These are phyloP conservation scores for Rhytidhysteron rufulum DNA, from an alignment of 2,329 filamentous ascomycete genomes.

Conservation along the genomic window DNA sequence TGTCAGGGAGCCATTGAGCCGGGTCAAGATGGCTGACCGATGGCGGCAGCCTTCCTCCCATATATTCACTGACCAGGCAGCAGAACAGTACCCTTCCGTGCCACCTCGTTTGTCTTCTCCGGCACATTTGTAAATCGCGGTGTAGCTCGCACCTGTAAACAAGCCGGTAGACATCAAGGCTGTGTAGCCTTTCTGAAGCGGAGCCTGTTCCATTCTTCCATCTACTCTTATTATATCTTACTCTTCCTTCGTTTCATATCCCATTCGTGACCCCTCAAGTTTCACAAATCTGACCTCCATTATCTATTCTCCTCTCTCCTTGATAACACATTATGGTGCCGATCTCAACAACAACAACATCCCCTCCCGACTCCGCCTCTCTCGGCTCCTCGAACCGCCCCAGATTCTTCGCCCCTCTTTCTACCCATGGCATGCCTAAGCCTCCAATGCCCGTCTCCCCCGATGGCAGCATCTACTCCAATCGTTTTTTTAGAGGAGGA, in stretches of 20 bases:
- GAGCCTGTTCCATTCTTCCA: too few relatives aligned
- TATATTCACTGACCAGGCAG: too few relatives aligned
- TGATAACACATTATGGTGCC: too few relatives aligned
- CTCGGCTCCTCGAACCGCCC: slow-evolving; percentile 8
- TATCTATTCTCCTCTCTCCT: too few relatives aligned
- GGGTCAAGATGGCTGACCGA: not conserved
- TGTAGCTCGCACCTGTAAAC: not conserved
- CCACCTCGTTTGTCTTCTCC: not conserved
- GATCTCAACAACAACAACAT: too few relatives aligned
- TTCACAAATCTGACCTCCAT: too few relatives aligned
- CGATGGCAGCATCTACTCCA: slow-evolving; percentile 17
- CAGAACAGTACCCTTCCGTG: too few relatives aligned
- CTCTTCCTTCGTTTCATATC: too few relatives aligned
- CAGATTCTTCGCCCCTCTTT: slow-evolving; percentile 23
- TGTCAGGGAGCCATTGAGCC: not conserved
- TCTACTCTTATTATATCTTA: too few relatives aligned
- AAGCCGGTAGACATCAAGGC: not conserved
- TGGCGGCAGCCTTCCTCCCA: not conserved
- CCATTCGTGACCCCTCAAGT: too few relatives aligned
- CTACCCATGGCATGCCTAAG: slow-evolving; percentile 32
- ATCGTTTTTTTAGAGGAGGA: slow-evolving; percentile 10
- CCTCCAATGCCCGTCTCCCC: slow-evolving; percentile 22
- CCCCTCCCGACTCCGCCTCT: slow-evolving; percentile 19
- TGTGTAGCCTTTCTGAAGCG: not conserved
- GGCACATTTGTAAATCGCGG: not conserved